Evolutionary conservation across 2,329 filamentous ascomycete genomes (phyloP).

Genomic region (Trichoderma breve): DNA sequence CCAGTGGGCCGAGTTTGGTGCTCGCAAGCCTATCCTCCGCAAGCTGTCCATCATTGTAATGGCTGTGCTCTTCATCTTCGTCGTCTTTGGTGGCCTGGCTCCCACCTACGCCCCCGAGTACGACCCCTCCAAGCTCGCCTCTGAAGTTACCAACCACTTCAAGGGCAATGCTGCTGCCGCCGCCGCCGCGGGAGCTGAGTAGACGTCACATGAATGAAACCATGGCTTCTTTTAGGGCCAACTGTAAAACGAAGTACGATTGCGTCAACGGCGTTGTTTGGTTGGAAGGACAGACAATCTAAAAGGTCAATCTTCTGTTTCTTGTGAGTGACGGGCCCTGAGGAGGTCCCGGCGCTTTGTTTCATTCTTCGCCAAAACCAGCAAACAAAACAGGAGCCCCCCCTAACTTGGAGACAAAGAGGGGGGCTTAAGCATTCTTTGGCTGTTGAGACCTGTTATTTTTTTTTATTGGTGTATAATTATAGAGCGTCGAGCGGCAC

Average conservation of each 20-base stretch:
- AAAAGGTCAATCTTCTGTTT: slow-evolving; percentile 26
- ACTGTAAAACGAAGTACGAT: slow-evolving; percentile 17
- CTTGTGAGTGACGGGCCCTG: slow-evolving; percentile 25
- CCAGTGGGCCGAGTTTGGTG: slow-evolving; percentile 84
- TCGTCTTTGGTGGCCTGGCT: slow-evolving; percentile 67
- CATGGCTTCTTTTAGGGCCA: not conserved
- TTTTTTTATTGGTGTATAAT: slow-evolving; percentile 36
- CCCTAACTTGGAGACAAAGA: slow-evolving; percentile 32
- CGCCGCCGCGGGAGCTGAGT: slow-evolving; percentile 9
- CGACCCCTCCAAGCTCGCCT: slow-evolving; percentile 49
- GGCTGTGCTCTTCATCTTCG: slow-evolving; percentile 62
- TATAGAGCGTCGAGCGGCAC: slow-evolving; percentile 40
- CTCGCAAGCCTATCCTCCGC: slow-evolving; percentile 71
- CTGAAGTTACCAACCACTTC: slow-evolving; percentile 49
- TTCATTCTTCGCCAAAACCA: slow-evolving; percentile 27
- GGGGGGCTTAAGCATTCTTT: slow-evolving; percentile 26
- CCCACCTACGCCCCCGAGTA: slow-evolving; percentile 58
- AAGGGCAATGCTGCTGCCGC: slow-evolving; percentile 29
- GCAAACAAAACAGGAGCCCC: not conserved
- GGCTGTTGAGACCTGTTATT: slow-evolving; percentile 26
- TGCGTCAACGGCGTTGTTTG: slow-evolving; percentile 25
- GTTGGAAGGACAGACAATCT: slow-evolving; percentile 34
- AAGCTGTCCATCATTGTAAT: slow-evolving; percentile 70
- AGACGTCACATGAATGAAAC: slow-evolving; percentile 11
- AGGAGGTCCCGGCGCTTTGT: slow-evolving; percentile 28